Percentiles rank a stretch among this genome's conserved stretches.
Conservation (phyloP, 371 early-diverging fungal species). For the Dichotomocladium elegans region DNA sequence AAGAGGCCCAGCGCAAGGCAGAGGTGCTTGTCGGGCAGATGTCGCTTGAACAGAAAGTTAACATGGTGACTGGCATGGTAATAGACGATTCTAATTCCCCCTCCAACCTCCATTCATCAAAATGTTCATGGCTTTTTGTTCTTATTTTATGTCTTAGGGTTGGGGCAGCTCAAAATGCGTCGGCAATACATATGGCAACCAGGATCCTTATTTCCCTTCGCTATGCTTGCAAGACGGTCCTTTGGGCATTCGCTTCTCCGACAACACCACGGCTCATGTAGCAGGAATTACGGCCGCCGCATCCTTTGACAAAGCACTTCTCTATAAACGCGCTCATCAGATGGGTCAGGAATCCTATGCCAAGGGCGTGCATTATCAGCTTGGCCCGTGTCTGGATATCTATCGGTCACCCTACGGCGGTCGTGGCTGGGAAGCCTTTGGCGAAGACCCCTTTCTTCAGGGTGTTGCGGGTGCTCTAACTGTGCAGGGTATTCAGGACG, state of each 20-base stretch:
- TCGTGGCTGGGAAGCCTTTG: slow-evolving; percentile 58
- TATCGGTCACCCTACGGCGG: slow-evolving; percentile 43
- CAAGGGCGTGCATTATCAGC: slow-evolving; percentile 44
- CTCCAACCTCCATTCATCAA: too few species aligned
- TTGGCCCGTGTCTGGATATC: slow-evolving; percentile 53
- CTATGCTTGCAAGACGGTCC: slow-evolving; percentile 56
- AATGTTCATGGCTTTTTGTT: too few species aligned
- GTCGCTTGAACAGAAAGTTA: slow-evolving; percentile 13
- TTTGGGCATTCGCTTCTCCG: slow-evolving; percentile 41
- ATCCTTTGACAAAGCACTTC: slow-evolving; percentile 44
- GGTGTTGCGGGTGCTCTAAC: slow-evolving; percentile 28
- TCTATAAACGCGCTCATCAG: slow-evolving; percentile 39
- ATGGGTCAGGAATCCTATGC: slow-evolving; percentile 51
- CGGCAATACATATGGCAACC: slow-evolving; percentile 40
- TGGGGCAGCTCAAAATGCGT: slow-evolving; percentile 42
- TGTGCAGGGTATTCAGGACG: slow-evolving; percentile 29
- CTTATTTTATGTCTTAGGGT: too few species aligned
- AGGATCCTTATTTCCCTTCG: slow-evolving; percentile 48
- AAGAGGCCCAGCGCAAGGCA: slow-evolving; percentile 8
- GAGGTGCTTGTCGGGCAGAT: not conserved
- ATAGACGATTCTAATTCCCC: too few species aligned
- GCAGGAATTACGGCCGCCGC: slow-evolving; percentile 53
- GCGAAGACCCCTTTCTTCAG: slow-evolving; percentile 60
- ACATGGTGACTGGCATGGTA: slow-evolving; percentile 28
- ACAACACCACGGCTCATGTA: slow-evolving; percentile 43